These are phyloP conservation scores for Russula olivacea DNA, from an alignment of 768 basidiomycete genomes.

Conservation along the genomic window DNA sequence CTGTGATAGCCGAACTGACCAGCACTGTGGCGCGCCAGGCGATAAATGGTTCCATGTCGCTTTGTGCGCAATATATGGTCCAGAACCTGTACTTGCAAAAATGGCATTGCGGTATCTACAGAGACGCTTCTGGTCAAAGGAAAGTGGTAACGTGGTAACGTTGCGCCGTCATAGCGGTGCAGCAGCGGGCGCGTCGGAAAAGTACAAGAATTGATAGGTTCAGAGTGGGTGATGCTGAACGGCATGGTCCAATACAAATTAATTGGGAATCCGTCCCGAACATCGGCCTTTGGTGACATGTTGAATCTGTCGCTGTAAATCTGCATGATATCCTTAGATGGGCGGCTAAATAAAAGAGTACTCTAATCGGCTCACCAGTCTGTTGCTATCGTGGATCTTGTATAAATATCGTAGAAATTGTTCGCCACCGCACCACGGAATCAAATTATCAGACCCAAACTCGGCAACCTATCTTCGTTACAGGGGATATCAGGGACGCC, in stretches of 20 bases:
- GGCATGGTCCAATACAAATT: slow-evolving; percentile 1
- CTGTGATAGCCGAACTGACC: background rate
- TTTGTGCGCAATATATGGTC: background rate
- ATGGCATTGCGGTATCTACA: background rate
- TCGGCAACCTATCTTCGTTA: background rate
- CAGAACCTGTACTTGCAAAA: background rate
- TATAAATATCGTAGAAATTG: background rate
- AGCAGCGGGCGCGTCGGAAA: background rate
- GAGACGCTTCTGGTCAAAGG: background rate
- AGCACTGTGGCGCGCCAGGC: background rate
- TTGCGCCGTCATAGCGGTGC: background rate
- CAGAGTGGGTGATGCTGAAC: background rate
- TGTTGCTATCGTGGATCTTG: background rate
- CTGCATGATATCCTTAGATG: background rate
- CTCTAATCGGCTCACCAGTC: slow-evolving; percentile 1
- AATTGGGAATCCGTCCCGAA: slow-evolving; percentile 1
- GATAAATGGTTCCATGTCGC: background rate
- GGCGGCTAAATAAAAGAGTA: background rate
- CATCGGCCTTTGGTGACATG: background rate
- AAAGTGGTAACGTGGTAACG: background rate
- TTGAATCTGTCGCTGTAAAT: slow-evolving; percentile 1
- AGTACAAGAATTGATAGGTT: background rate
- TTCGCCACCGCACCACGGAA: background rate
- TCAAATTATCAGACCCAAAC: slow-evolving; percentile 1
- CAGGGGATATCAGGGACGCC: background rate